phyloP scores from a whole-genome alignment of 1,139 yeast species.

The Kurtzmaniella quercitrusa region DNA sequence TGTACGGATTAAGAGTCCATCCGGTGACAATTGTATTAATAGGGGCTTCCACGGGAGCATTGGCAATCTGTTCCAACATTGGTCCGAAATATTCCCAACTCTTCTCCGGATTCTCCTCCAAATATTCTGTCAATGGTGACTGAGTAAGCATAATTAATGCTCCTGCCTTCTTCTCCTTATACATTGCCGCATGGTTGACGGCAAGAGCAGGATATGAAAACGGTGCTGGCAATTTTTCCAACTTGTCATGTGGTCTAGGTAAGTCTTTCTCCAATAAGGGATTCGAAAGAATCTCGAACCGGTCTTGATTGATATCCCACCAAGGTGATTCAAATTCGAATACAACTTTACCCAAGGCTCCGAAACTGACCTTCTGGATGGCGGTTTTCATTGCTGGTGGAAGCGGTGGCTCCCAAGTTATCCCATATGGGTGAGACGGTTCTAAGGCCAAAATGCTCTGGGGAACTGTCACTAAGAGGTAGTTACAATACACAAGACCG shows the following conservation, averaged over 20 bases:
- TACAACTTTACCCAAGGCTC: constrained; percentile 72
- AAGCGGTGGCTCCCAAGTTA: constrained; percentile 58
- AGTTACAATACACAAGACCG: constrained; percentile 33
- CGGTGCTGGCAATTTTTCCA: constrained; percentile 19
- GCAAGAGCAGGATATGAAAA: constrained; percentile 28
- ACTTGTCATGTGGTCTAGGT: constrained; percentile 4
- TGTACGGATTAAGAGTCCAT: constrained; percentile 70
- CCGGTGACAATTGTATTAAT: constrained; percentile 49
- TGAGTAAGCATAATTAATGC: constrained; percentile 62
- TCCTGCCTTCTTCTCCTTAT: constrained; percentile 15
- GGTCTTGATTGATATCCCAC: constrained; percentile 58
- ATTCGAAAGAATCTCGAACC: constrained; percentile 46
- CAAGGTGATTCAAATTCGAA: constrained; percentile 65
- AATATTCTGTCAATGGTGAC: constrained; percentile 58
- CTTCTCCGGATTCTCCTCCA: constrained; percentile 31
- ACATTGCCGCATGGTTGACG: constrained; percentile 27
- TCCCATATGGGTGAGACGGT: constrained; percentile 33
- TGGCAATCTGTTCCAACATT: constrained; percentile 28
- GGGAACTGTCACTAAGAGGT: constrained; percentile 70
- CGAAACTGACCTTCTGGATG: constrained; percentile 53
- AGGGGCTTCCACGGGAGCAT: constrained; percentile 31
- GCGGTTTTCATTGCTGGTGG: constrained; percentile 45
- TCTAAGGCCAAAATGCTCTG: constrained; percentile 56
- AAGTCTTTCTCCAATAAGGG: constrained; percentile 7
- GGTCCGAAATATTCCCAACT: constrained; percentile 41